Conservation (phyloP, 352 stramenopile genomes). For the Globisporangium spinosum region DNA sequence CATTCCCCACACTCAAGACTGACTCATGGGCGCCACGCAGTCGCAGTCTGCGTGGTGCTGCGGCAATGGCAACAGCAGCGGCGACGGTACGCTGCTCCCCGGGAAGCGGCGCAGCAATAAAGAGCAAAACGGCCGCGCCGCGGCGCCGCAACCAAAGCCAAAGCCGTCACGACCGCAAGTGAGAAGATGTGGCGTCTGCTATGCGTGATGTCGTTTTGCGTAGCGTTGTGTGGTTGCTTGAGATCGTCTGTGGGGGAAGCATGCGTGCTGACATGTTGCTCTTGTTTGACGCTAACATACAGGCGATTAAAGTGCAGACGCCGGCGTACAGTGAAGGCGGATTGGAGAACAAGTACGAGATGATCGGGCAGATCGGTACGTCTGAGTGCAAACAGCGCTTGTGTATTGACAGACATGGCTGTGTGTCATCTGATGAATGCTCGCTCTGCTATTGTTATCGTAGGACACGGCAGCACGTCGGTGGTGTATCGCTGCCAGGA, state of each 20-base stretch:
- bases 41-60: slow-evolving; percentile 49
- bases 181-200: neutral
- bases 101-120: slow-evolving; percentile 36
- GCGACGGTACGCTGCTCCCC: slow-evolving; percentile 30
- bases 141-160: slow-evolving; percentile 17
- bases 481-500: slow-evolving; percentile 81
- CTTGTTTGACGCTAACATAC: neutral
- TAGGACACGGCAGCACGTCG: slow-evolving; percentile 81
- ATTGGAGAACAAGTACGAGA: slow-evolving; percentile 82
- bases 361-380: slow-evolving; percentile 80
- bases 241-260: neutral
- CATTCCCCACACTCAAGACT: neutral
- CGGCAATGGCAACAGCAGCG: slow-evolving; percentile 33
- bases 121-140: slow-evolving; percentile 35
- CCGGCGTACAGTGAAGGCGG: slow-evolving; percentile 65
- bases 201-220: neutral
- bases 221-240: slow-evolving; percentile 6
- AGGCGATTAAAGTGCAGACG: slow-evolving; percentile 72
- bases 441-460: neutral
- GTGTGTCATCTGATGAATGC: neutral
- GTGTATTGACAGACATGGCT: neutral
- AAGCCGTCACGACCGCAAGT: slow-evolving; percentile 30
- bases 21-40: slow-evolving; percentile 36
- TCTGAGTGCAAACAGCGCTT: too few species aligned
- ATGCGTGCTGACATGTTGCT: neutral